Percentiles rank a stretch among this genome's conserved stretches.
phyloP scores from a whole-genome alignment of 2,329 filamentous ascomycete species.

The Parastagonospora nodorum region DNA sequence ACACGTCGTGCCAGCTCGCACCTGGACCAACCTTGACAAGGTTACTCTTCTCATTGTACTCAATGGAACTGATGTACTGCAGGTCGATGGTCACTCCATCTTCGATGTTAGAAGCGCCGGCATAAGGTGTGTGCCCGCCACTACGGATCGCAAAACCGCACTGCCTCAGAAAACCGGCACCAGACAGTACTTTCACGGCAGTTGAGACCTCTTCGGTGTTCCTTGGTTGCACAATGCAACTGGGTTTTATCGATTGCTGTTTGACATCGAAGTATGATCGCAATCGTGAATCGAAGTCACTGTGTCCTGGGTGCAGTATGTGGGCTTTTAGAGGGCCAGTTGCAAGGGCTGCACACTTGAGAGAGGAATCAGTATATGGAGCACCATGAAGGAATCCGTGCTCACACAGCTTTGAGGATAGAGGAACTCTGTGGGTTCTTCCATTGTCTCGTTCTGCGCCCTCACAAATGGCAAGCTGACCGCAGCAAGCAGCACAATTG shows the following conservation, averaged over 20 bases:
- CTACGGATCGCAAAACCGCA: conserved; percentile 32
- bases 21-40: conserved; percentile 30
- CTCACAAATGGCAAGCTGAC: neutral
- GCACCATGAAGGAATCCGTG: neutral
- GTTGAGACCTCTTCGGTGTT: conserved; percentile 20
- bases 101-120: conserved; percentile 34
- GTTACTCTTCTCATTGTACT: conserved; percentile 18
- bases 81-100: conserved; percentile 36
- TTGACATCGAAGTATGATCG: conserved; percentile 27
- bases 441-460: neutral
- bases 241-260: conserved; percentile 24
- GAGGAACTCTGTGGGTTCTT: neutral
- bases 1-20: conserved; percentile 33
- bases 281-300: conserved; percentile 16
- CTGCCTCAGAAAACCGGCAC: neutral
- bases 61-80: conserved; percentile 20
- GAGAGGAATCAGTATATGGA: neutral
- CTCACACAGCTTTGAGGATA: neutral
- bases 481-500: neutral
- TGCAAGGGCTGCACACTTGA: neutral
- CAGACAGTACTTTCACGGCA: conserved; percentile 19
- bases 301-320: conserved; percentile 20
- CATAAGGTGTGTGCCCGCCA: conserved; percentile 30
- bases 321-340: conserved; percentile 1
- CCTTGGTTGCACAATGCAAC: conserved; percentile 30